Percentiles rank a stretch among this genome's conserved stretches.
These are phyloP conservation scores for Plectosphaerella plurivora DNA, from an alignment of 2,329 filamentous ascomycete genomes.

Conservation along the genomic window DNA sequence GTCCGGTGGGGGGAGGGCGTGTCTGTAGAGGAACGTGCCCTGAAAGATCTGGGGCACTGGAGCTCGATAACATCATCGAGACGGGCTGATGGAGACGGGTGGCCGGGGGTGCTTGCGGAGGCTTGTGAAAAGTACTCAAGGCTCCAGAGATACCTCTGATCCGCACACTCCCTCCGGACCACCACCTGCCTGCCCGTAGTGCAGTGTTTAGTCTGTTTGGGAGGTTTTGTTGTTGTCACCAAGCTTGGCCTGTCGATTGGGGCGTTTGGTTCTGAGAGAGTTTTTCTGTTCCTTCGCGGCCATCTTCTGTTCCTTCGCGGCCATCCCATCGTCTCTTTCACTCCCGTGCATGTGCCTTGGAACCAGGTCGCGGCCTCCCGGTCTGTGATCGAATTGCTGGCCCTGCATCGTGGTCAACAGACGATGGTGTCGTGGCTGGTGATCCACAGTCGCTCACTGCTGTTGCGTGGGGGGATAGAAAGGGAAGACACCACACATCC, in stretches of 20 bases:
- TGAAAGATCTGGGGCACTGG: slow-evolving; percentile 2
- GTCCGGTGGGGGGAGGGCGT: not conserved
- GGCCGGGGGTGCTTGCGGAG: not conserved
- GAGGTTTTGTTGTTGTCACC: not conserved
- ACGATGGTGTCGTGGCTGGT: too few species aligned
- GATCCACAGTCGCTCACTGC: too few species aligned
- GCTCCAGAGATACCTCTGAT: slow-evolving; percentile 1
- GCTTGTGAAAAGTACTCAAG: slow-evolving; percentile 4
- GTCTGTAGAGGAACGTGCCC: slow-evolving; percentile 1
- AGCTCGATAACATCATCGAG: slow-evolving; percentile 3
- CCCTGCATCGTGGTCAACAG: too few species aligned
- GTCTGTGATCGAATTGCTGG: too few species aligned
- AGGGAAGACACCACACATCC: not conserved
- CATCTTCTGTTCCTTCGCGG: too few species aligned
- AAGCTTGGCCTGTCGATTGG: too few species aligned
- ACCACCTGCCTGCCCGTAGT: too few species aligned
- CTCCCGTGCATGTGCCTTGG: too few species aligned
- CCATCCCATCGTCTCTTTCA: too few species aligned
- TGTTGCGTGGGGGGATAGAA: not conserved
- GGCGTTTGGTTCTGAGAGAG: too few species aligned
- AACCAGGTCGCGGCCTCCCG: too few species aligned
- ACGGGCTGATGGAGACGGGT: not conserved
- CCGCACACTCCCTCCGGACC: not conserved
- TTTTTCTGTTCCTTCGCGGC: too few species aligned
- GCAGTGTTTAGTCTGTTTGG: not conserved